Evolutionary conservation across 208 protist genomes (phyloP).

Genomic region (Crithidia fasciculata): DNA sequence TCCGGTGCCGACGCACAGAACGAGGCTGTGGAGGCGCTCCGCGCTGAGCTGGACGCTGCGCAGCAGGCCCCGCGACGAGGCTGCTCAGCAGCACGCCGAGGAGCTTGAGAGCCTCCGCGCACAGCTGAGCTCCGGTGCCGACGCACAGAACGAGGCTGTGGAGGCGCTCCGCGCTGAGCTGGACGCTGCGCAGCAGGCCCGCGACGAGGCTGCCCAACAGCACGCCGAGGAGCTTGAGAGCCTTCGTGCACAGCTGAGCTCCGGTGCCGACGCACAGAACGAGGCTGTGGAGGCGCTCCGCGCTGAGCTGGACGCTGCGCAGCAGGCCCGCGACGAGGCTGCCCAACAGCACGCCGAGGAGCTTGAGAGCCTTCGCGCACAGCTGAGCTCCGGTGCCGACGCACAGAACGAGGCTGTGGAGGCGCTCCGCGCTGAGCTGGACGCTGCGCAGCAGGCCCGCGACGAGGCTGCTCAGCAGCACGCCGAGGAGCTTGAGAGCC

Average conservation of each 20-base stretch:
- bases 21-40: not conserved
- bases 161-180: slow-evolving; percentile 15
- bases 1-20: too few species aligned
- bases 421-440: too few species aligned
- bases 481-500: slow-evolving; percentile 15
- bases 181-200: not conserved
- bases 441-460: too few species aligned
- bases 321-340: slow-evolving; percentile 19
- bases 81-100: slow-evolving; percentile 9
- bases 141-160: slow-evolving; percentile 1
- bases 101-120: slow-evolving; percentile 12
- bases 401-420: too few species aligned
- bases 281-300: not conserved
- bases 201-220: slow-evolving; percentile 9
- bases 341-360: slow-evolving; percentile 4
- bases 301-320: slow-evolving; percentile 5
- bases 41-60: slow-evolving; percentile 3
- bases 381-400: too few species aligned
- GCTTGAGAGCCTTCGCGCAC: not conserved
- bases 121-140: slow-evolving; percentile 17
- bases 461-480: too few species aligned
- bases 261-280: slow-evolving; percentile 6
- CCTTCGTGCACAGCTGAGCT: slow-evolving; percentile 19
- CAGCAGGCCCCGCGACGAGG: slow-evolving; percentile 4
- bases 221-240: slow-evolving; percentile 8